These are phyloP conservation scores for Citrus trifoliata DNA, from an alignment of 345 rosid species.

Conservation along the genomic window DNA sequence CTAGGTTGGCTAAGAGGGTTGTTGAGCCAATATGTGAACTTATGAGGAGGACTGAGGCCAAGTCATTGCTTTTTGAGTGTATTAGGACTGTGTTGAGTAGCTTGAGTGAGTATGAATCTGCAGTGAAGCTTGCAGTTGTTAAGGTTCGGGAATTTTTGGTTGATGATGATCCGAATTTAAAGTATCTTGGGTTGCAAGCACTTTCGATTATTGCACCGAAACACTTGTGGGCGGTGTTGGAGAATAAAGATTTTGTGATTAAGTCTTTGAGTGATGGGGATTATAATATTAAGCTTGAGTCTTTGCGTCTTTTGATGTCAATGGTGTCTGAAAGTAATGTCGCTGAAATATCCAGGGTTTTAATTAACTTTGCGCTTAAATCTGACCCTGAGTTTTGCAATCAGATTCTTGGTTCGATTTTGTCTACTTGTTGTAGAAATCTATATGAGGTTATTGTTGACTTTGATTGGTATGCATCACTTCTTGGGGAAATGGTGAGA, in stretches of 20 bases:
- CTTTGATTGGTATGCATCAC: conserved; percentile 88
- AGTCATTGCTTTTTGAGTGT: conserved; percentile 87
- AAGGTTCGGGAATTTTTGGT: conserved; percentile 67
- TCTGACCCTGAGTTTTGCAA: conserved; percentile 88
- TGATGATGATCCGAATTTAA: conserved; percentile 88
- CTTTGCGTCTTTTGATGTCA: conserved; percentile 78
- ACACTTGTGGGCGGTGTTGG: conserved; percentile 82
- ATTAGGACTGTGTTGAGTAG: conserved; percentile 75
- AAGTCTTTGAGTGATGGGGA: conserved; percentile 85
- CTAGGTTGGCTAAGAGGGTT: conserved; percentile 75
- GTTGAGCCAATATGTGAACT: conserved; percentile 83
- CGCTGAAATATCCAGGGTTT: conserved; percentile 69
- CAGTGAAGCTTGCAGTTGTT: conserved; percentile 69
- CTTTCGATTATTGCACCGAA: conserved; percentile 57
- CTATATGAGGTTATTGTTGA: conserved; percentile 72
- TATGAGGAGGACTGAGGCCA: conserved; percentile 81
- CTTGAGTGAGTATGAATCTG: conserved; percentile 76
- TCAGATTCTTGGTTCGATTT: conserved; percentile 75
- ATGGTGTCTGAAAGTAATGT: conserved; percentile 86
- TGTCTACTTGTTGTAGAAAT: conserved; percentile 64
- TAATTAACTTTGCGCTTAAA: conserved; percentile 79
- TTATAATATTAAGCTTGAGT: conserved; percentile 73
- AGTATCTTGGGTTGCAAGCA: conserved; percentile 91
- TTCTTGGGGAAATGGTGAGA: conserved; percentile 90
- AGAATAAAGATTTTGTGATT: conserved; percentile 82